phyloP scores from a whole-genome alignment of 2,329 filamentous ascomycete genomes.

The Claviceps cyperi region DNA sequence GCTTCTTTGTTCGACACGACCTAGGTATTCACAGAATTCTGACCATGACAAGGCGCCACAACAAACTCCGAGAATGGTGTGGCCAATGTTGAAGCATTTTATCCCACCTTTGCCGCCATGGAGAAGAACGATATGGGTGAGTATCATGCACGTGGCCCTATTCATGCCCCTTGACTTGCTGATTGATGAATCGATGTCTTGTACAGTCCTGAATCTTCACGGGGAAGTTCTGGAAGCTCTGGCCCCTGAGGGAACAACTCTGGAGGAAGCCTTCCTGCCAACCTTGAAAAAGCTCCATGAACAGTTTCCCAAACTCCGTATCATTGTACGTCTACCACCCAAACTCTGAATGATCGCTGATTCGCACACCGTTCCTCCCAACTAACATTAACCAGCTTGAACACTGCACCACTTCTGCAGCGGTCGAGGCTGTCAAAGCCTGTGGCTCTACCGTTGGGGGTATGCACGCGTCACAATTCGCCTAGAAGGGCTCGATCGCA shows the following conservation, averaged over 20 bases:
- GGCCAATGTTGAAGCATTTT: conserved; percentile 50
- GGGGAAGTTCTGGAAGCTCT: conserved; percentile 54
- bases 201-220: conserved; percentile 72
- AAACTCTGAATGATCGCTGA: no score
- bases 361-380: neutral
- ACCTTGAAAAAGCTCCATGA: conserved; percentile 60
- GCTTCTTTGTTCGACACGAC: neutral
- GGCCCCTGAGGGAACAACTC: conserved; percentile 31
- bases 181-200: neutral
- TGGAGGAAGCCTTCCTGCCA: conserved; percentile 56
- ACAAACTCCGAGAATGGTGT: conserved; percentile 58
- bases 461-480: conserved; percentile 6
- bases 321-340: conserved; percentile 17
- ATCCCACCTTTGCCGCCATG: conserved; percentile 79
- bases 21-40: neutral
- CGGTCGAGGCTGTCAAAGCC: conserved; percentile 59
- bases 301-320: conserved; percentile 57
- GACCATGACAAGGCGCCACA: conserved; percentile 32
- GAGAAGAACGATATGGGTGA: conserved; percentile 52
- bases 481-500: neutral
- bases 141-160: neutral
- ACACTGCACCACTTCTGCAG: conserved; percentile 77
- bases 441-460: conserved; percentile 64
- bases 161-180: neutral
- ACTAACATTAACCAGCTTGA: conserved; percentile 34